Base-by-base conservation (phyloP, 1,284 basidiomycete genomes). In the Tausonia pullulans region DNA sequence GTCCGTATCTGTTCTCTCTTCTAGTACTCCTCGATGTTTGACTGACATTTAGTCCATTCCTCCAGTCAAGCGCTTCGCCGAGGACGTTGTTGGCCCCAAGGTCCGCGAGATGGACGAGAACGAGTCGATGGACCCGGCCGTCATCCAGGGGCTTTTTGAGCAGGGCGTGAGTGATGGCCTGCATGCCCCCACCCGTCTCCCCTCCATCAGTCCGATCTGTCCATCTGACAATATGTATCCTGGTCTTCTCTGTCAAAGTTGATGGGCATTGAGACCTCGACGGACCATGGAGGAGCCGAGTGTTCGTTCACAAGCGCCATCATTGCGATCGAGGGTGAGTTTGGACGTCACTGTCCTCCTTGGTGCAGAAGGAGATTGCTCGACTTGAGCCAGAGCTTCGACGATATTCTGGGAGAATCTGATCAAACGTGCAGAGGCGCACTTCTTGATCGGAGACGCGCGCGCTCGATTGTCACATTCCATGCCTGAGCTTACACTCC, bases 31-130 rank as follows among this genome's bases (percentile, higher is more conserved):
- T 61, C 53, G 44, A 41, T n/a, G 40, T 45, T 48, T 11, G 39
- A 58, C 43, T 67, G 39, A 45, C 8, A 48, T 52, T 61, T 45
- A 60, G 27, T n/a, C 27, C 45, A 7, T 9, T 43, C 40, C 3
- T 41, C 16, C 68, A 91, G 93, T 96, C 40, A 82, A 82, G 72
- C 85, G 88, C 52, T 98, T 97, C 70, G 90, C 95, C 0, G 80
- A 83, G 67, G 92, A 98, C 64, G 86, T 95, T 46, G 84, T 99
- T 39, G 88, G 78, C 9, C 95, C 96, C 56, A 90, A 85, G 74
- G 94, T 97, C 63, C 83, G 86, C 52, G 90, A 93, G 73, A 99
- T 99, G 96, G 95, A 99, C 75, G 95, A 99, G 80, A 87, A 87
- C 62, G 96, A 99, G 77, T 80, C 79, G 72, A 98, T 99, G 96